Conservation (phyloP, 306 rosid species). For the Malus orientalis region DNA sequence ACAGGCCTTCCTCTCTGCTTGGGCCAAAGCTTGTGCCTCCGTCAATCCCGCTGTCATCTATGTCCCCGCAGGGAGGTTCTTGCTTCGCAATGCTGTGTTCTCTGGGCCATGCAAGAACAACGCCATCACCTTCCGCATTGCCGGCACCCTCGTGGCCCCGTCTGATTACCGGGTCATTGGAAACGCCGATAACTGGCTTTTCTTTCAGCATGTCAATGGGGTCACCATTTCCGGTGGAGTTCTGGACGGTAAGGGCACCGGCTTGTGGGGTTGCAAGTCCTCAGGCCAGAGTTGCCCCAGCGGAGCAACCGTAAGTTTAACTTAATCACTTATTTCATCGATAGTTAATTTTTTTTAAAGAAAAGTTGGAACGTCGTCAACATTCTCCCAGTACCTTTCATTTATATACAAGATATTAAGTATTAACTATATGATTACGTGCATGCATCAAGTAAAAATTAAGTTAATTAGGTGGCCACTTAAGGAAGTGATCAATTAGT, state of each 20-base stretch:
- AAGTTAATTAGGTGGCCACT: background rate
- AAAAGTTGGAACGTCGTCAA: background rate
- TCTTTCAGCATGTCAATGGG: conserved; percentile 27
- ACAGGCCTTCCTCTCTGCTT: conserved; percentile 27
- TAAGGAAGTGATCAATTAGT: background rate
- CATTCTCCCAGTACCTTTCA: background rate
- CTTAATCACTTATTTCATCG: background rate
- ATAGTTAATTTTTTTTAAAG: background rate
- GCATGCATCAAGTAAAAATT: background rate
- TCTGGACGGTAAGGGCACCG: conserved; percentile 43
- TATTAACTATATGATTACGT: background rate
- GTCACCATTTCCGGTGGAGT: conserved; percentile 34
- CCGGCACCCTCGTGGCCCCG: conserved; percentile 38
- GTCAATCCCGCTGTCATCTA: conserved; percentile 17
- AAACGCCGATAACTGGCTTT: conserved; percentile 27
- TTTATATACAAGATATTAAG: background rate
- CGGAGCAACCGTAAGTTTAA: conserved; percentile 40
- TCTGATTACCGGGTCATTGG: conserved; percentile 34
- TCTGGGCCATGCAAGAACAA: conserved; percentile 37
- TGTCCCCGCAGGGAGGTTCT: conserved; percentile 39
- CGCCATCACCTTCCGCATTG: conserved; percentile 23
- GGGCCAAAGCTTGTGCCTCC: conserved; percentile 38
- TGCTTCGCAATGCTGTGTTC: conserved; percentile 19
- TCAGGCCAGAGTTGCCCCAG: conserved; percentile 35
- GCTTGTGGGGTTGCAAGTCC: conserved; percentile 43